Percentiles rank a stretch among this genome's conserved stretches.
Conservation (phyloP, 371 early-diverging fungal species). For the Rhizomucor miehei region DNA sequence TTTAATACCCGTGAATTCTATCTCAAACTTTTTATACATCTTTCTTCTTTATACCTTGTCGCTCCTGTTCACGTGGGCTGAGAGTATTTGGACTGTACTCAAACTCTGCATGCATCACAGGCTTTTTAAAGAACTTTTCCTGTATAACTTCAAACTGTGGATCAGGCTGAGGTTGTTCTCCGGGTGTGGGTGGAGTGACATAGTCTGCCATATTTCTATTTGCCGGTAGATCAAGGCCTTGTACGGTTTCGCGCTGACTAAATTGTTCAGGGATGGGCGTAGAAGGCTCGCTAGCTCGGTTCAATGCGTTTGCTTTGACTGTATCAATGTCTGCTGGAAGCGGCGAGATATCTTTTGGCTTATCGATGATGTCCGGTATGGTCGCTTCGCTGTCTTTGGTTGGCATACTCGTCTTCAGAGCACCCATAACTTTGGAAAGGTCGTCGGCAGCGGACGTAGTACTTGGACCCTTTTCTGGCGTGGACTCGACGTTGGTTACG, state of each 20-base stretch:
- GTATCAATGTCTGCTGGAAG: too few species aligned
- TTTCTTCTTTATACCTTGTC: conserved; percentile 5
- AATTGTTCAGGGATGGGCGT: conserved; percentile 11
- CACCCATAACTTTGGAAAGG: too few species aligned
- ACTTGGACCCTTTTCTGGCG: too few species aligned
- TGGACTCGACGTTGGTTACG: too few species aligned
- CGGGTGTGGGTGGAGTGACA: conserved; percentile 44
- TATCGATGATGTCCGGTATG: too few species aligned
- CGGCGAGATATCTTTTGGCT: too few species aligned
- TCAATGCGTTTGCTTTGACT: not conserved
- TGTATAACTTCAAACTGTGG: conserved; percentile 3
- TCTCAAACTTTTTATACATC: not conserved
- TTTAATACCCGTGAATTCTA: not conserved
- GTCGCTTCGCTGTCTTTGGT: too few species aligned
- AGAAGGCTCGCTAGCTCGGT: conserved; percentile 7
- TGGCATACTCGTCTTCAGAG: too few species aligned
- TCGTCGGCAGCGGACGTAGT: too few species aligned
- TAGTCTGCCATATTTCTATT: conserved; percentile 48
- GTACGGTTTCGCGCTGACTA: conserved; percentile 7
- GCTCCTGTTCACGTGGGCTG: conserved; percentile 14
- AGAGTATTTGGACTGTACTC: conserved; percentile 6
- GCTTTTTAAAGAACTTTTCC: conserved; percentile 8
- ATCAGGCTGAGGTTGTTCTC: conserved; percentile 17
- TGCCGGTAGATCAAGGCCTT: conserved; percentile 17
- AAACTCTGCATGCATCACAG: not conserved